Evolutionary conservation across 164 flowering plant genomes (phyloP).

Genomic region (Vitis rotundifolia): DNA sequence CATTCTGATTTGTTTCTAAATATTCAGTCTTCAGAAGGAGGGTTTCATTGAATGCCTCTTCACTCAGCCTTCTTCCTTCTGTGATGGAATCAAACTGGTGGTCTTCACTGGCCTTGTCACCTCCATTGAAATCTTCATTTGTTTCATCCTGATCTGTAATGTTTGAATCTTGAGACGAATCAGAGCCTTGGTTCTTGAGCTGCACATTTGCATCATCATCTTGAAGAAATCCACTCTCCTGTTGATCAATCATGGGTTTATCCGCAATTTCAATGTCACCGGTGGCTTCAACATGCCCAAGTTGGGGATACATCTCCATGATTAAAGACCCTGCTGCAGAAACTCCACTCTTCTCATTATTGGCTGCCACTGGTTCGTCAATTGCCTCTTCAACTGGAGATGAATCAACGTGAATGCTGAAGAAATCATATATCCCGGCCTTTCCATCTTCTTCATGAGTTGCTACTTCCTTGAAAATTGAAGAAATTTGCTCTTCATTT

Average conservation of each 20-base stretch:
- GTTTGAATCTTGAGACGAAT: too few species aligned
- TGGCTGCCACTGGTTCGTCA: constrained; percentile 1
- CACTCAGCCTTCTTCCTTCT: background rate
- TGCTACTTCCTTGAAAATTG: background rate
- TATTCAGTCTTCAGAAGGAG: background rate
- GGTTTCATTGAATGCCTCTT: background rate
- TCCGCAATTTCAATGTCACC: background rate
- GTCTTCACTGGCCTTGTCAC: too few species aligned
- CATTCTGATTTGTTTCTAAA: background rate
- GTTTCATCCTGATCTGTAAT: background rate
- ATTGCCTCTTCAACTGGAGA: constrained; percentile 7
- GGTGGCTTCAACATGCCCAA: constrained; percentile 3
- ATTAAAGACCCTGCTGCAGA: background rate
- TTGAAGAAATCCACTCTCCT: background rate
- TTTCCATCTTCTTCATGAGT: constrained; percentile 1
- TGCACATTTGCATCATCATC: background rate
- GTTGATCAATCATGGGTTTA: constrained; percentile 2
- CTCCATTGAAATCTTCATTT: background rate
- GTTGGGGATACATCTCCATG: background rate
- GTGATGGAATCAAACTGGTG: background rate
- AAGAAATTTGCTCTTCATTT: constrained; percentile 5
- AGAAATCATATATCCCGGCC: constrained; percentile 6
- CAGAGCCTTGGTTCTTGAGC: background rate
- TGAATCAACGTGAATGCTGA: background rate
- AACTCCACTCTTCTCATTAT: constrained; percentile 1